Evolutionary conservation across 345 rosid genomes (phyloP).

Genomic region (Barbarea vulgaris): DNA sequence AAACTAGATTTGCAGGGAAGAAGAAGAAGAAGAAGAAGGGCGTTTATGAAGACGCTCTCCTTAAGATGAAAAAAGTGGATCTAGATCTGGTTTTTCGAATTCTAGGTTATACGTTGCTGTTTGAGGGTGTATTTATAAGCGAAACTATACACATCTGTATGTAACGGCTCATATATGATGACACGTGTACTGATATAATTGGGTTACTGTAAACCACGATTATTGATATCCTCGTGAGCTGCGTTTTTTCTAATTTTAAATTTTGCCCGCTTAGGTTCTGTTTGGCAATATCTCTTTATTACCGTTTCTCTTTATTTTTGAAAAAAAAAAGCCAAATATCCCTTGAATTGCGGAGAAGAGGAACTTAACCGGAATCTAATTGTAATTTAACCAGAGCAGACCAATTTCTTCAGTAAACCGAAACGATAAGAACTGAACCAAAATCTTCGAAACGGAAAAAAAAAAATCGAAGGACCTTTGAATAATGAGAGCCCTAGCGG

Average conservation of each 20-base stretch:
- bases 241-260: slow-evolving; percentile 37
- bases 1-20: not conserved
- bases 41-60: slow-evolving; percentile 72
- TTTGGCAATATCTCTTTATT: not conserved
- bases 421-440: slow-evolving; percentile 25
- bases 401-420: slow-evolving; percentile 1
- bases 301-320: slow-evolving; percentile 29
- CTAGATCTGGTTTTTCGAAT: slow-evolving; percentile 21
- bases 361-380: not conserved
- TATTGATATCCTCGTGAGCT: slow-evolving; percentile 26
- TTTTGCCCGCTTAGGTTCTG: slow-evolving; percentile 34
- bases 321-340: slow-evolving; percentile 16
- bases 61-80: slow-evolving; percentile 13
- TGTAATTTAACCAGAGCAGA: slow-evolving; percentile 7
- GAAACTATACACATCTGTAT: not conserved
- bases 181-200: slow-evolving; percentile 39
- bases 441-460: not conserved
- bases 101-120: not conserved
- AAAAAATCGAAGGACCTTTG: slow-evolving; percentile 2
- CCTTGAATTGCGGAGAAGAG: slow-evolving; percentile 5
- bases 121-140: slow-evolving; percentile 34
- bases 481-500: slow-evolving; percentile 47
- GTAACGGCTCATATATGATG: slow-evolving; percentile 19
- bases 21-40: slow-evolving; percentile 35
- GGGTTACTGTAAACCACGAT: slow-evolving; percentile 26